Conservation (phyloP, 108 stramenopile species). For the Stephanodiscus triporus region DNA sequence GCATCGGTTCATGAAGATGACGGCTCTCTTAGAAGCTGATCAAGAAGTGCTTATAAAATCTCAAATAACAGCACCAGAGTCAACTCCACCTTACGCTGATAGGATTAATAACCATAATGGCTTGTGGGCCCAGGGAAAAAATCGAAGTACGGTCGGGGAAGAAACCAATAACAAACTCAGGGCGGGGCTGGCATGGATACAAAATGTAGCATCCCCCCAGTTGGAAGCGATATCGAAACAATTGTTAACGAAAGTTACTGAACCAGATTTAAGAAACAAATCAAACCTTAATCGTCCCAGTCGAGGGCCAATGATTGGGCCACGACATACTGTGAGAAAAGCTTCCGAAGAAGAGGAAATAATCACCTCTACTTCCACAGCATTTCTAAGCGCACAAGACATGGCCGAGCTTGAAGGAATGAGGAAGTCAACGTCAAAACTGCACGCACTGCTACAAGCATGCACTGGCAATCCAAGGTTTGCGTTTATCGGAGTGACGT, state of each 20-base stretch:
- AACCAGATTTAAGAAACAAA: conserved; percentile 15
- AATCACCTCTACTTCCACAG: conserved; percentile 31
- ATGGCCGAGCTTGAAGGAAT: conserved; percentile 32
- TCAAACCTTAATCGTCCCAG: conserved; percentile 2
- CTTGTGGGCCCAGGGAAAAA: background rate
- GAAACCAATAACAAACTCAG: conserved; percentile 29
- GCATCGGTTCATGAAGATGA: conserved; percentile 47
- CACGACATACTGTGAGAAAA: conserved; percentile 13
- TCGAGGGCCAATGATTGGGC: conserved; percentile 32
- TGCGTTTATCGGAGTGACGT: conserved; percentile 29
- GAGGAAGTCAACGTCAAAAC: conserved; percentile 12
- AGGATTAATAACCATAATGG: background rate
- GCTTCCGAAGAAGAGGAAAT: conserved; percentile 29
- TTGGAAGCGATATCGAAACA: conserved; percentile 39
- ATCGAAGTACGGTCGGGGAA: conserved; percentile 19
- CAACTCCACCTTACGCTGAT: background rate
- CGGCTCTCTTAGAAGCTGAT: conserved; percentile 36
- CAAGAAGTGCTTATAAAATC: conserved; percentile 23
- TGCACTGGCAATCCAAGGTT: conserved; percentile 31
- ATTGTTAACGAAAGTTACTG: conserved; percentile 38
- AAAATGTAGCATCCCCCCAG: conserved; percentile 45
- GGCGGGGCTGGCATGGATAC: conserved; percentile 38
- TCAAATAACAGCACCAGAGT: background rate
- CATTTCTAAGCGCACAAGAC: conserved; percentile 38
- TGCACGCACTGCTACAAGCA: conserved; percentile 12